Evolutionary conservation across 2,329 filamentous ascomycete genomes (phyloP), one percentile per base, ranked within the genome.

Genomic region (Colletotrichum noveboracense): DNA sequence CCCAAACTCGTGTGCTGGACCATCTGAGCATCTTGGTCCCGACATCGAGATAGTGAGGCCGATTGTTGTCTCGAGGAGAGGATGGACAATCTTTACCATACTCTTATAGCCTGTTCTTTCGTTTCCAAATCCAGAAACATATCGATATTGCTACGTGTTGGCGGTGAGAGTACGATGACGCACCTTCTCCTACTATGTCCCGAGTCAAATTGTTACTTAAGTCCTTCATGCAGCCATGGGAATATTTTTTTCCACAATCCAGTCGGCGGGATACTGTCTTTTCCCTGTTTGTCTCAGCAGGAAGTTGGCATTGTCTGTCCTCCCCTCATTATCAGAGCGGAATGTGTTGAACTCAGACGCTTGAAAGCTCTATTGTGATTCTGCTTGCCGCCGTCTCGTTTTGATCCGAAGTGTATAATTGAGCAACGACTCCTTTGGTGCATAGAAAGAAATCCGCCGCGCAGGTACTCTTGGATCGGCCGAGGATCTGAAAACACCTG

Each of bases 401-500:
- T 21, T 2, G 2, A 21, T 52, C 12, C n/a, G 43, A 0, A 9
- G 6, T 21, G 43, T 52, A 21, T 52, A 21, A 7, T 1, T 5
- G 1, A 52, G n/a, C 6, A 13, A 21, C 6, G 10, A 13, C 13
- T 21, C 43, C 7, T 5, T 21, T 4, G 10, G n/a, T 0, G 43
- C n/a, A 21, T 52, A 7, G 3, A 7, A 21, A 48, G 2, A 1
- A 13, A 3, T 2, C 4, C 12, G 0, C 43, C n/a, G 4, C 10
- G 10, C 6, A 52, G 43, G 10, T 0, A 21, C 5, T 21, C 10
- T 7, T 52, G 43, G n/a, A 13, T 21, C 2, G 43, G 5, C 10
- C n/a, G 1, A 52, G 6, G n/a, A 52, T 5, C 2, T 13, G 43
- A 21, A 21, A 21, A 48, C 10, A 3, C 1, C 2, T 48, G 6